Evolutionary conservation across 257 asterid species (phyloP).

Genomic region (Jacaranda copaia): DNA sequence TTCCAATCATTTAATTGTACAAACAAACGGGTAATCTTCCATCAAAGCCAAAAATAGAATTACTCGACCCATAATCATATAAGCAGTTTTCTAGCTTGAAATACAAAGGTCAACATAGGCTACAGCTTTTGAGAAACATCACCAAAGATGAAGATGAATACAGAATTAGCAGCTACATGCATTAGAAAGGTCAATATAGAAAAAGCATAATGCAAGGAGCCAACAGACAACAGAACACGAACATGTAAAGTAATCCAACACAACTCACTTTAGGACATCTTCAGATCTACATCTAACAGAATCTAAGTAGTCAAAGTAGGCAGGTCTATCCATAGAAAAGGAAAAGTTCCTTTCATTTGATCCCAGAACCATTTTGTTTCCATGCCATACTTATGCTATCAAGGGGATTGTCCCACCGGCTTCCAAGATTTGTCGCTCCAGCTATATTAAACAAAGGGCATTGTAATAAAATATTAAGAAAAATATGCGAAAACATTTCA

Average conservation of each 20-base stretch:
- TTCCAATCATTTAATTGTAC: no score
- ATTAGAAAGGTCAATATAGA: constrained; percentile 22
- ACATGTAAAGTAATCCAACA: constrained; percentile 6
- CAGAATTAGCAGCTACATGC: constrained; percentile 29
- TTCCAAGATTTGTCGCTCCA: constrained; percentile 80
- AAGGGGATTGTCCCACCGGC: constrained; percentile 76
- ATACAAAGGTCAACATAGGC: constrained; percentile 1
- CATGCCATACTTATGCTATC: constrained; percentile 37
- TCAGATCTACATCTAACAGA: constrained; percentile 35
- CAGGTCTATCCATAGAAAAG: neutral
- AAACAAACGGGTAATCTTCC: no score
- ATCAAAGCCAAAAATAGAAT: neutral
- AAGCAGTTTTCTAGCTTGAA: constrained; percentile 12
- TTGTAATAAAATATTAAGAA: neutral
- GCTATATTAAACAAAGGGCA: constrained; percentile 48
- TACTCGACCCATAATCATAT: neutral
- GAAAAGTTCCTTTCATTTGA: neutral
- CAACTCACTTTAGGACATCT: neutral
- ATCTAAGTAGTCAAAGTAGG: neutral
- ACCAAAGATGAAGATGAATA: neutral
- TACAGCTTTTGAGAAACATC: neutral
- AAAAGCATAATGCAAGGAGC: constrained; percentile 1
- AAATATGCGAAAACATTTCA: neutral
- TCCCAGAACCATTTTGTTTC: neutral
- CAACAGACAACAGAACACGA: neutral